Evolutionary conservation across 2,329 filamentous ascomycete species (phyloP).

Genomic region (Hypoxylon sp.): DNA sequence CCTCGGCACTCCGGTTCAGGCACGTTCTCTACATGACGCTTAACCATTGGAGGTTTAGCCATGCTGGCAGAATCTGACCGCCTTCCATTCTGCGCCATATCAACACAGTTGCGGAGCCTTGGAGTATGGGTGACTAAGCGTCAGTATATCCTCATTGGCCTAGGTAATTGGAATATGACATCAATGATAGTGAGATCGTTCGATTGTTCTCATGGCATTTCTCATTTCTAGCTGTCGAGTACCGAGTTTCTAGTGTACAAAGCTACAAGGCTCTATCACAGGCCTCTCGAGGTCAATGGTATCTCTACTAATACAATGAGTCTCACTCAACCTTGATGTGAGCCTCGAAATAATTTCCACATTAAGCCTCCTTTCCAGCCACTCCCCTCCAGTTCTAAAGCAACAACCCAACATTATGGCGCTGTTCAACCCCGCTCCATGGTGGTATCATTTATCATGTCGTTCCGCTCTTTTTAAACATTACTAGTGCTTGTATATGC

Average conservation of each 20-base stretch:
- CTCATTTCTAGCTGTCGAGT: conserved; percentile 28
- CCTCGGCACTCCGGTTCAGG: conserved; percentile 49
- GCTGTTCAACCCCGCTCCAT: conserved; percentile 13
- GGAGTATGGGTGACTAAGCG: not conserved
- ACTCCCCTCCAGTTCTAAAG: conserved; percentile 10
- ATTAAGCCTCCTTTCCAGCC: conserved; percentile 7
- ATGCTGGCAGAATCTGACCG: conserved; percentile 24
- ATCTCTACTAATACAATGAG: conserved; percentile 29
- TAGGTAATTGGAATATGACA: not conserved
- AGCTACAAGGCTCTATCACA: conserved; percentile 10
- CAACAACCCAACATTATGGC: conserved; percentile 5
- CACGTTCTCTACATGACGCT: conserved; percentile 7
- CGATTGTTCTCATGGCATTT: conserved; percentile 15
- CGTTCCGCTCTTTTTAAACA: conserved; percentile 36
- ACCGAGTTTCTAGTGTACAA: conserved; percentile 29
- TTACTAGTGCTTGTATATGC: conserved; percentile 35
- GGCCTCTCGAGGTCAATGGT: conserved; percentile 10
- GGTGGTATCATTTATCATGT: conserved; percentile 13
- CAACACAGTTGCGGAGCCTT: not conserved
- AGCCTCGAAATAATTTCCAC: conserved; percentile 16
- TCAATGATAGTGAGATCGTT: not conserved
- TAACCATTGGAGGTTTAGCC: conserved; percentile 27
- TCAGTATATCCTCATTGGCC: not conserved
- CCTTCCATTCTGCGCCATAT: conserved; percentile 1
- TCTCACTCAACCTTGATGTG: conserved; percentile 19